Conservation (phyloP, 768 basidiomycete species). For the Kwoniella botswanensis region DNA sequence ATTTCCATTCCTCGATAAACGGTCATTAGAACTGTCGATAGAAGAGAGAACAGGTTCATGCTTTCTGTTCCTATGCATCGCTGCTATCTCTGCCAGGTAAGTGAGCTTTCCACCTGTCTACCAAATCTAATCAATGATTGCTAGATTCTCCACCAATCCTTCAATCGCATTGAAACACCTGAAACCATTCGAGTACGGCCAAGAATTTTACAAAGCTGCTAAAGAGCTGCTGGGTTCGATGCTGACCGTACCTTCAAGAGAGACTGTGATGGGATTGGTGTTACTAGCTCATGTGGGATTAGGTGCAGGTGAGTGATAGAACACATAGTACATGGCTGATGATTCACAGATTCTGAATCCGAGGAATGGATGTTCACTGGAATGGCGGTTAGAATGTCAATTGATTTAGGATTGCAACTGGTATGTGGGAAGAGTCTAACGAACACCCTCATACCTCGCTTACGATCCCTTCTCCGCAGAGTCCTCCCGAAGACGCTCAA, state of each 20-base stretch:
- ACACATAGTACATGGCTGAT: neutral
- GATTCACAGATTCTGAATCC: constrained; percentile 37
- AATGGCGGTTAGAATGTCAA: constrained; percentile 42
- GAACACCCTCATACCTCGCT: neutral
- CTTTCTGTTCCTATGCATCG: constrained; percentile 37
- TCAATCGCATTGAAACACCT: constrained; percentile 26
- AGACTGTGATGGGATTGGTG: constrained; percentile 34
- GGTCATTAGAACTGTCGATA: constrained; percentile 16
- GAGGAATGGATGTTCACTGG: constrained; percentile 43
- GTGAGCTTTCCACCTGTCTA: constrained; percentile 2
- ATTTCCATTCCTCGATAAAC: constrained; percentile 40
- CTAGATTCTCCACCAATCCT: constrained; percentile 44
- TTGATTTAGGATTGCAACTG: constrained; percentile 45
- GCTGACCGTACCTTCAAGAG: constrained; percentile 37
- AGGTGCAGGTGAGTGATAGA: constrained; percentile 36
- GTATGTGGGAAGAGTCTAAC: constrained; percentile 17
- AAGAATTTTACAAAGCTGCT: constrained; percentile 37
- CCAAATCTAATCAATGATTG: too few species aligned
- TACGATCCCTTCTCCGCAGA: constrained; percentile 12
- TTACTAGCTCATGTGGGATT: constrained; percentile 33
- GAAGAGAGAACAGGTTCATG: constrained; percentile 33
- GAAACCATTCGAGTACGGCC: constrained; percentile 34
- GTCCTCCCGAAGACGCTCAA: constrained; percentile 23
- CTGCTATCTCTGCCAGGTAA: constrained; percentile 42
- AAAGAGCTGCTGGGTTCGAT: constrained; percentile 43